phyloP scores from a whole-genome alignment of 495 filamentous ascomycete species.

The Aspergillus homomorphus region DNA sequence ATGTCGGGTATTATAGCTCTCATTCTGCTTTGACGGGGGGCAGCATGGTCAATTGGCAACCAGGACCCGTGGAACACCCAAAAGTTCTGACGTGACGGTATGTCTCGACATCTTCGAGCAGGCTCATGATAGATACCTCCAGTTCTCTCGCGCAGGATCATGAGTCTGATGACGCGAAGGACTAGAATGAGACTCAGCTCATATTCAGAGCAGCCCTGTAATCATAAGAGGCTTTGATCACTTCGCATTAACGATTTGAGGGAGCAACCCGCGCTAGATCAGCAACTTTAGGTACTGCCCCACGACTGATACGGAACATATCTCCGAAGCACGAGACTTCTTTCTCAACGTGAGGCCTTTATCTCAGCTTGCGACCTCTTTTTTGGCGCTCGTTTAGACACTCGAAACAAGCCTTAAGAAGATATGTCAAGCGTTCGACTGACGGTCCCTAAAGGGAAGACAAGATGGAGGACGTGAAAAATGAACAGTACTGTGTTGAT shows the following conservation, averaged over 20 bases:
- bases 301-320: background rate
- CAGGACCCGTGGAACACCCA: background rate
- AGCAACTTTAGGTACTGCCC: background rate
- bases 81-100: background rate
- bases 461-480: background rate
- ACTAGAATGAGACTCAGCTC: background rate
- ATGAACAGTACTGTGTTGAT: no score
- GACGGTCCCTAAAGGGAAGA: background rate
- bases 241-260: background rate
- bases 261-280: background rate
- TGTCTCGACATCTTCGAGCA: background rate
- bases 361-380: background rate
- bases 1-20: background rate
- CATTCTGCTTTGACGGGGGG: background rate
- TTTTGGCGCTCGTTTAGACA: background rate
- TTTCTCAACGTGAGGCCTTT: no score
- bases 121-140: background rate
- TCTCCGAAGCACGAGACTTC: background rate
- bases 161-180: background rate
- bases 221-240: background rate
- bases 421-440: background rate
- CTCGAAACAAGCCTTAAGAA: background rate
- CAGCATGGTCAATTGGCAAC: background rate
- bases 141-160: background rate
- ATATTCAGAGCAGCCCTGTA: background rate